Base-by-base conservation (phyloP, 1,284 basidiomycete genomes). In the Chalciporus sp. region DNA sequence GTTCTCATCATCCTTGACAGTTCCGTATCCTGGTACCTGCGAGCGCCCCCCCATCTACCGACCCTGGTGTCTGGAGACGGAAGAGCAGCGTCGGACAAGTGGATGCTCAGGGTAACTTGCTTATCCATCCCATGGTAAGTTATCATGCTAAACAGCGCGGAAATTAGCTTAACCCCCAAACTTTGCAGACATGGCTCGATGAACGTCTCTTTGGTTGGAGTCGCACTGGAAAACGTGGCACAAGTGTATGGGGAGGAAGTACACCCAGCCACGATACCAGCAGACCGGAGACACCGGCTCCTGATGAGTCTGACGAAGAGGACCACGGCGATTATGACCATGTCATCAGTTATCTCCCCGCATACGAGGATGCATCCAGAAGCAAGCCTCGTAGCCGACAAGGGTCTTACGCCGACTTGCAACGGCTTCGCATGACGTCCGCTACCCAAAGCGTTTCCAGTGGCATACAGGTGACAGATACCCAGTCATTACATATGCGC, bases 151-250 rank as follows among this genome's bases (percentile, higher is more conserved):
- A 10, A 39, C 31, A 42, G 17, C 43, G 3, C 27, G 52, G 27
- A 31, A 19, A 20, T 31, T 46, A 19, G 29, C 42, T 57, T 23
- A 52, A 56, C 45, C 17, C 31, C 16, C 8, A 12, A 40, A 31
- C 45, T 14, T 20, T 49, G 41, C 19, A 82, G 88, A 89, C 88
- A 16, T 95, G 94, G 93, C 81, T 96, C 33, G 95, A 97, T 69
- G 94, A 96, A 72, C 83, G 90, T 16, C 76, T 97, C 39, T 97
- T 96, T 70, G 95, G 95, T 35, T 97, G 94, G 94, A 90, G 85
- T 67, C 80, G 80, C 29, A 90, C 86, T 61, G 80, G 88, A 4
- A 72, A 69, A 49, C 82, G 78, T 44, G 90, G 89, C 4, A 90
- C 88, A 2, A 90, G 86, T 63, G 87, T 82, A n/a, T 92, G 89